Base-by-base conservation (phyloP, 2,329 filamentous ascomycete genomes). In the Seiridium unicorne region DNA sequence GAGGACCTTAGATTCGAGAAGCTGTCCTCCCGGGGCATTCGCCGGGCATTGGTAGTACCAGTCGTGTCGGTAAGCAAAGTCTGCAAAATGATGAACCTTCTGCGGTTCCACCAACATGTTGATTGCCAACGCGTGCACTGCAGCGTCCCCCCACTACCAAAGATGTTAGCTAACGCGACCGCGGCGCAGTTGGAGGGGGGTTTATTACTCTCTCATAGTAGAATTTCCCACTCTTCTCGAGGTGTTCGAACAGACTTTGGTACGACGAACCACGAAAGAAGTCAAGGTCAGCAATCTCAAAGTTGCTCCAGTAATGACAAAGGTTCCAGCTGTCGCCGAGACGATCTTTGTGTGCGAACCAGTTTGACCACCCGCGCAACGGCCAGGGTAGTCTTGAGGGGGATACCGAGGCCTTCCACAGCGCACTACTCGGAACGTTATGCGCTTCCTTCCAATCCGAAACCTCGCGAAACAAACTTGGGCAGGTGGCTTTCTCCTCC, bases 301-400 rank as follows among this genome's bases (percentile, higher is more conserved):
- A 80, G 61, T 79, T 80, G 62, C 75, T 77, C 77, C 77, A 80
- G 63, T 78, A 80, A 61, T 80, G 77, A 65, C 77, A 80, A 58
- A 75, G 57, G 59, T 72, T 79, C 77, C 77, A 80, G 44, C 64
- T 64, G 61, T 80, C 77, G 40, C 77, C 77, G 44, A 70, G 65
- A 3, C 65, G 63, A 57, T 78, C 74, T 44, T 73, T 72, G 63
- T 78, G 72, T 3, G 74, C 67, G 13, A 76, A 61, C 68, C 70
- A 73, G 53, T 69, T 68, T 60, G 77, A 64, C 44, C 73, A 63
- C 32, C 68, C 66, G 6, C 77, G 73, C 48, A 79, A 66, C 5
- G 77, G 77, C 62, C 72, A 78, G 1, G 77, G 77, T 51, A 75
- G 55, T 73, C 74, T 77, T 34, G 75, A 77, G 0, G 76, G 69